These are phyloP conservation scores for Rhododendron henanense DNA, from an alignment of 148 eudicot species.

Conservation along the genomic window DNA sequence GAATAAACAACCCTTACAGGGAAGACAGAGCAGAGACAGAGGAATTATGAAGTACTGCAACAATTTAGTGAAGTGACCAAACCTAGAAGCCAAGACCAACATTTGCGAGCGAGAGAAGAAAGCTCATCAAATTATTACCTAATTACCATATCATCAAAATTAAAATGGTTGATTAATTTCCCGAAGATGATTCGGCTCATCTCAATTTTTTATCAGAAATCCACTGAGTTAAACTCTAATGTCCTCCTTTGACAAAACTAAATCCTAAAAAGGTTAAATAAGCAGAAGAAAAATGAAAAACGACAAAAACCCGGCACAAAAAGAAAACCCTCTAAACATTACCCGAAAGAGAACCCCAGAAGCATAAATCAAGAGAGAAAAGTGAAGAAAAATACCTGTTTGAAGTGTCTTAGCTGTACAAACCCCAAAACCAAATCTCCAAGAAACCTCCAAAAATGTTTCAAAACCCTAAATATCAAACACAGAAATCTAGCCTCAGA, in stretches of 20 bases:
- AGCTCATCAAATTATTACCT: neutral
- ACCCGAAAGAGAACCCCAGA: neutral
- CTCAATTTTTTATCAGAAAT: neutral
- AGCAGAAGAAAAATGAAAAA: neutral
- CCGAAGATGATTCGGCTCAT: neutral
- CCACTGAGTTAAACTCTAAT: neutral
- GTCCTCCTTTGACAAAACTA: neutral
- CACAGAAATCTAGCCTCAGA: neutral
- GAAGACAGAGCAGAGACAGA: neutral
- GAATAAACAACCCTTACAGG: neutral
- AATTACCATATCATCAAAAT: neutral
- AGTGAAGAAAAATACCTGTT: neutral
- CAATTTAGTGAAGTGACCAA: neutral
- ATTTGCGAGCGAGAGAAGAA: neutral
- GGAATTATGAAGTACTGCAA: neutral
- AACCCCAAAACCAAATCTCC: conserved; percentile 2
- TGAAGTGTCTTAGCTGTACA: neutral
- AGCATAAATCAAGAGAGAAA: neutral
- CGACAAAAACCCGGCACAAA: neutral
- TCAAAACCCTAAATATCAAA: conserved; percentile 13
- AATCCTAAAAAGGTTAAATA: neutral
- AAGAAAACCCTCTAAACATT: neutral
- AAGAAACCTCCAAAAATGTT: neutral
- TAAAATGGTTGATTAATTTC: neutral
- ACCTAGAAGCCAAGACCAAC: neutral